phyloP scores from a whole-genome alignment of 192 early-diverging fungal genomes.

The Pilobolus umbonatus region DNA sequence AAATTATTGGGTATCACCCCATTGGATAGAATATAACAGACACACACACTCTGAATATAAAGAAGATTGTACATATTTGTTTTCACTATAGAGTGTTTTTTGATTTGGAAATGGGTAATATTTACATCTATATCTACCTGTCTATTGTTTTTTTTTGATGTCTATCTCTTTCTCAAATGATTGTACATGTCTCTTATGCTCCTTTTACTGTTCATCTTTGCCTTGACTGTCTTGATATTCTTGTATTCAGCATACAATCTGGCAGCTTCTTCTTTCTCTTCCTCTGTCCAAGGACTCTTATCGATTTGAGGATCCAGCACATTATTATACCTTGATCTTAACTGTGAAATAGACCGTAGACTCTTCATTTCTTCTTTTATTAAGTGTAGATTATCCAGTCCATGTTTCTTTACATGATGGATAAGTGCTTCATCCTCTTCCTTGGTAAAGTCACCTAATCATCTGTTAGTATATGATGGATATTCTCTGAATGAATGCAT shows the following conservation, averaged over 20 bases:
- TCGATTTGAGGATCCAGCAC: conserved; percentile 15
- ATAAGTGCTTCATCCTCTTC: conserved; percentile 18
- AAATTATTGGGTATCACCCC: conserved; percentile 70
- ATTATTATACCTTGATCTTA: conserved; percentile 15
- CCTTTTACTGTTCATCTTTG: conserved; percentile 8
- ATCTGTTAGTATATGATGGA: background rate
- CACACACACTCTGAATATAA: too few relatives aligned
- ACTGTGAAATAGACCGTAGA: conserved; percentile 3
- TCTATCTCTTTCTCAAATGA: conserved; percentile 6
- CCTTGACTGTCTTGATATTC: background rate
- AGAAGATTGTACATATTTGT: too few relatives aligned
- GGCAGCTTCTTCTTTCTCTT: conserved; percentile 19
- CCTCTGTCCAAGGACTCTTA: conserved; percentile 11
- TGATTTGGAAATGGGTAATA: too few relatives aligned
- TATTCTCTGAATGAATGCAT: background rate
- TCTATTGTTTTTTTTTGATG: too few relatives aligned
- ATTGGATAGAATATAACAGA: conserved; percentile 76
- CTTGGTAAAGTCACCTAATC: conserved; percentile 14
- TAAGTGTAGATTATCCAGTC: conserved; percentile 12
- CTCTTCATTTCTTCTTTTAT: conserved; percentile 20
- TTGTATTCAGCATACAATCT: conserved; percentile 5
- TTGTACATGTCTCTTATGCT: conserved; percentile 11
- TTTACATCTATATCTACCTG: too few relatives aligned
- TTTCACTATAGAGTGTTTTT: too few relatives aligned
- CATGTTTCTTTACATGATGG: conserved; percentile 12